Conservation (phyloP, 2,329 filamentous ascomycete genomes). For the Venturia asperata region DNA sequence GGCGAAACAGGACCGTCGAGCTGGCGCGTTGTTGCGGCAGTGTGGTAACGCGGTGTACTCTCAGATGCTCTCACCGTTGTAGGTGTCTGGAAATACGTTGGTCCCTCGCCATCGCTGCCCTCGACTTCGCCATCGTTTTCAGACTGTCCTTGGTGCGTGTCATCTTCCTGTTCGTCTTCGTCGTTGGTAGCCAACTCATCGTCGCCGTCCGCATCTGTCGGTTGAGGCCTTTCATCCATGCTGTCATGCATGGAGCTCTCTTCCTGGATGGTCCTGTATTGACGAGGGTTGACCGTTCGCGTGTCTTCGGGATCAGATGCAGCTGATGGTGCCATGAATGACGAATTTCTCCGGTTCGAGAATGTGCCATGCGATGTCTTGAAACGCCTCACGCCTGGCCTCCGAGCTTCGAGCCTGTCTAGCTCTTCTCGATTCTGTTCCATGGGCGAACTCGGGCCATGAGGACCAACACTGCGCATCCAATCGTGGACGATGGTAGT, state of each 20-base stretch:
- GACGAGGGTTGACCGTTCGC: slow-evolving; percentile 22
- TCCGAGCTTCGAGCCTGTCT: slow-evolving; percentile 48
- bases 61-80: slow-evolving; percentile 27
- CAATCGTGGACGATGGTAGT: slow-evolving; percentile 79
- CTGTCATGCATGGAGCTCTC: slow-evolving; percentile 28
- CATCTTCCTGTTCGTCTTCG: slow-evolving; percentile 51
- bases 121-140: slow-evolving; percentile 23
- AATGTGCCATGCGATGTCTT: slow-evolving; percentile 31
- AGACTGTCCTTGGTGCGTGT: neutral
- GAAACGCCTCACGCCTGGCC: slow-evolving; percentile 49
- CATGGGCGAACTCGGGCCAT: slow-evolving; percentile 49
- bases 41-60: slow-evolving; percentile 25
- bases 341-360: neutral
- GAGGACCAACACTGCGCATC: slow-evolving; percentile 66
- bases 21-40: slow-evolving; percentile 11
- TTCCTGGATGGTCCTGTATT: slow-evolving; percentile 36
- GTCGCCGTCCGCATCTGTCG: slow-evolving; percentile 80
- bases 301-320: slow-evolving; percentile 52
- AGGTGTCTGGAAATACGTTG: slow-evolving; percentile 30
- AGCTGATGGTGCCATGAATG: slow-evolving; percentile 42
- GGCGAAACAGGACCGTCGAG: slow-evolving; percentile 10
- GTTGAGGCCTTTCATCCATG: slow-evolving; percentile 43
- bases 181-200: slow-evolving; percentile 83
- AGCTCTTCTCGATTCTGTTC: slow-evolving; percentile 55
- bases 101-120: slow-evolving; percentile 29